Evolutionary conservation across 345 rosid genomes (phyloP).

Genomic region (Eucalyptus regnans): DNA sequence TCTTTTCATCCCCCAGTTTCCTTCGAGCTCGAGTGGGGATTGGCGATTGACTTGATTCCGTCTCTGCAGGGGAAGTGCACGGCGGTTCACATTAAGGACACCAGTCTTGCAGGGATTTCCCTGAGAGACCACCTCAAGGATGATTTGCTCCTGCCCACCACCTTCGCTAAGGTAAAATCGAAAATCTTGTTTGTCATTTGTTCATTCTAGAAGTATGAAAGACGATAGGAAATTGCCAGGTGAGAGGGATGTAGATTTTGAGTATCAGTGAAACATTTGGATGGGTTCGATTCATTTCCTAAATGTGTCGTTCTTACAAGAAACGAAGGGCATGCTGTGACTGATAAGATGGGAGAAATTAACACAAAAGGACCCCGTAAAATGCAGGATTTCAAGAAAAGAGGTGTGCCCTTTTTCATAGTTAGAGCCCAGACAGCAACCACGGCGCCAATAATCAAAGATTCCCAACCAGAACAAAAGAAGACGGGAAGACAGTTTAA

Average conservation of each 20-base stretch:
- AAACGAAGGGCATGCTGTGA: not conserved
- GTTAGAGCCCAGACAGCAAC: constrained; percentile 48
- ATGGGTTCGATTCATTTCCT: not conserved
- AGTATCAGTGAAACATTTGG: not conserved
- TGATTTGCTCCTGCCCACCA: not conserved
- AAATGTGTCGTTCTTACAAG: not conserved
- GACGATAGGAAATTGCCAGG: not conserved
- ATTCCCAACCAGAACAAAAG: constrained; percentile 38
- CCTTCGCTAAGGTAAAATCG: not conserved
- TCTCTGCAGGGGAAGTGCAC: not conserved
- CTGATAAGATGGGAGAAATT: not conserved
- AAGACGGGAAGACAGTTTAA: constrained; percentile 65
- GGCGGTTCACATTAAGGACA: not conserved
- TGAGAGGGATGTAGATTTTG: not conserved
- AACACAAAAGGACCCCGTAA: constrained; percentile 18
- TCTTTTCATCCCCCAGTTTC: not conserved
- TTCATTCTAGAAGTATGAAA: not conserved
- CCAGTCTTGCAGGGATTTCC: not conserved
- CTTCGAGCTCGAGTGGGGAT: not conserved
- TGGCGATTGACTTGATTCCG: not conserved
- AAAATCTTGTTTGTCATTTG: not conserved
- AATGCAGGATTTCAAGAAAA: constrained; percentile 15
- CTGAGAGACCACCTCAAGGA: not conserved
- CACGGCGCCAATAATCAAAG: constrained; percentile 35
- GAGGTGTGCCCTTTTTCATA: constrained; percentile 3